Conservation (phyloP, 2,329 filamentous ascomycete genomes). For the Myriosclerotinia scirpicola region DNA sequence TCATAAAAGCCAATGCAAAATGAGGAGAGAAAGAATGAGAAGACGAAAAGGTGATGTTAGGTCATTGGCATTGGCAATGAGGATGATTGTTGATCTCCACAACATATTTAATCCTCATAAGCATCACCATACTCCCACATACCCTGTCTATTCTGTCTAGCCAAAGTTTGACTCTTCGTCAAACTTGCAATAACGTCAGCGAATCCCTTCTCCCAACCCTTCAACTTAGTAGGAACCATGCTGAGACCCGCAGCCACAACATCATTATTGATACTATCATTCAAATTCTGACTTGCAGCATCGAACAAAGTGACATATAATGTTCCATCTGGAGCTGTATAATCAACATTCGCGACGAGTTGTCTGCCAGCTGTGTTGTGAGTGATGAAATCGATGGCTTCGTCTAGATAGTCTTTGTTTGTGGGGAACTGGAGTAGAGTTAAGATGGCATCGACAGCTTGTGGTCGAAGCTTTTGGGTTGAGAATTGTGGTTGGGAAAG, state of each 20-base stretch:
- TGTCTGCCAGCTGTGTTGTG: constrained; percentile 73
- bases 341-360: constrained; percentile 89
- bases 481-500: constrained; percentile 78
- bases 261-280: constrained; percentile 86
- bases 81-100: neutral
- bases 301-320: constrained; percentile 89
- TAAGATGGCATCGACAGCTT: constrained; percentile 83
- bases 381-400: constrained; percentile 73
- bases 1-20: neutral
- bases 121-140: constrained; percentile 99
- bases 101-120: constrained; percentile 69
- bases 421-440: constrained; percentile 88
- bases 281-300: constrained; percentile 61
- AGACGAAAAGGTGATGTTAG: neutral
- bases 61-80: neutral
- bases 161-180: constrained; percentile 70
- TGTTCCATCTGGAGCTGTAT: constrained; percentile 76
- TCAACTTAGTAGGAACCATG: constrained; percentile 89
- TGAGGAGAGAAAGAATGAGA: neutral
- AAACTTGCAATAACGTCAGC: constrained; percentile 70
- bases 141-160: constrained; percentile 76
- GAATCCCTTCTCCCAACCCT: constrained; percentile 82
- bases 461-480: constrained; percentile 76
- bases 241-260: constrained; percentile 80
- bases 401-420: constrained; percentile 76